A percentile compares a stretch with the other conserved stretches of the same genome.
Evolutionary conservation across 1,284 basidiomycete genomes (phyloP).

Genomic region (Ceratobasidium sp.): DNA sequence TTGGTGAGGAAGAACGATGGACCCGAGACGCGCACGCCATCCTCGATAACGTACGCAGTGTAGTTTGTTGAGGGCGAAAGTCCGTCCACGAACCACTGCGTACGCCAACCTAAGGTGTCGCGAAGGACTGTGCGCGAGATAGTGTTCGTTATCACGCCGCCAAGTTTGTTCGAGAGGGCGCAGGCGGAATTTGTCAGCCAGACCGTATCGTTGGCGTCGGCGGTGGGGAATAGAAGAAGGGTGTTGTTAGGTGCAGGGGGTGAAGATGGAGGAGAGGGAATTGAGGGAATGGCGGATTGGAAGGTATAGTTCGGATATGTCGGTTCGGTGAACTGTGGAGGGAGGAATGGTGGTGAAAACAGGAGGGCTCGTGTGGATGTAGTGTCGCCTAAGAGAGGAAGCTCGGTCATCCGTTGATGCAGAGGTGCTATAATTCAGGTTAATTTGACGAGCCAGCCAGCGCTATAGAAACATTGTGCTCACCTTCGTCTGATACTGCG

Average conservation of each 20-base stretch:
- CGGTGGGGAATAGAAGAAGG: slow-evolving; percentile 64
- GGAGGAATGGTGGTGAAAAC: slow-evolving; percentile 72
- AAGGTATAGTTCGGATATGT: slow-evolving; percentile 85
- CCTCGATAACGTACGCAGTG: slow-evolving; percentile 66
- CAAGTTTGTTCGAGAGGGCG: slow-evolving; percentile 55
- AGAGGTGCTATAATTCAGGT: slow-evolving; percentile 56
- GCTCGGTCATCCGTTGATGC: slow-evolving; percentile 58
- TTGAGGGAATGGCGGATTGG: slow-evolving; percentile 65
- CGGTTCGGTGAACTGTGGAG: slow-evolving; percentile 56
- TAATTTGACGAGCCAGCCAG: slow-evolving; percentile 3
- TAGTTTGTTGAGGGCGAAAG: slow-evolving; percentile 74
- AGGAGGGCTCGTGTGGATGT: slow-evolving; percentile 78
- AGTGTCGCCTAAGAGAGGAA: slow-evolving; percentile 78
- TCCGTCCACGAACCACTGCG: slow-evolving; percentile 70
- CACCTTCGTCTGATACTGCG: slow-evolving; percentile 65
- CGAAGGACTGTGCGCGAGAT: slow-evolving; percentile 52
- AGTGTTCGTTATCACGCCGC: slow-evolving; percentile 8
- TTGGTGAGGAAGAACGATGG: slow-evolving; percentile 77
- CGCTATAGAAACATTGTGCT: slow-evolving; percentile 47
- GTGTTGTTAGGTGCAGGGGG: slow-evolving; percentile 61
- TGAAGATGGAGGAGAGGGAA: slow-evolving; percentile 58
- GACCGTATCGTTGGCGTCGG: slow-evolving; percentile 54
- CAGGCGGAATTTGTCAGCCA: slow-evolving; percentile 70
- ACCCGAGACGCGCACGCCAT: slow-evolving; percentile 64
- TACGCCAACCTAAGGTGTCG: slow-evolving; percentile 68